A percentile compares a stretch with the other conserved stretches of the same genome.
phyloP scores from a whole-genome alignment of 1,139 yeast genomes.

The Pichia sp. region DNA sequence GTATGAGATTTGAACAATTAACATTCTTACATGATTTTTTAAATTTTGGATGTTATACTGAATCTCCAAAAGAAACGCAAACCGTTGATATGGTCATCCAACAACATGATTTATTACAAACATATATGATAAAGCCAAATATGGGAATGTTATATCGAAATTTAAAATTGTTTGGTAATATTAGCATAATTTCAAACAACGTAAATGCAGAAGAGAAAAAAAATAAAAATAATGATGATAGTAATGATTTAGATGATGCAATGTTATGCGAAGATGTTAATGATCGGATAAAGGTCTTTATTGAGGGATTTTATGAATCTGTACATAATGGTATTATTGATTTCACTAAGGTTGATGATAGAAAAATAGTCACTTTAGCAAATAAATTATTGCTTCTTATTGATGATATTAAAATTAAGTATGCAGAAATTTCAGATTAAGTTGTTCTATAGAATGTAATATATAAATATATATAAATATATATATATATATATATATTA shows the following conservation, averaged over 20 bases:
- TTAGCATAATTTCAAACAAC: conserved; percentile 8
- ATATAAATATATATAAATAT: too few species aligned
- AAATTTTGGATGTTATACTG: conserved; percentile 11
- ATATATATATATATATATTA: too few species aligned
- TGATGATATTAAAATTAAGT: conserved; percentile 16
- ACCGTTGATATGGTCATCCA: conserved; percentile 13
- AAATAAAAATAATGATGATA: conserved; percentile 6
- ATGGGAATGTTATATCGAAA: conserved; percentile 20
- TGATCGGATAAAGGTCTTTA: conserved; percentile 53
- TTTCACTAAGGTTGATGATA: conserved; percentile 45
- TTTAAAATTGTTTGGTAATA: conserved; percentile 23
- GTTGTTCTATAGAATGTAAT: not conserved
- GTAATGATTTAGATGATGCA: conserved; percentile 12
- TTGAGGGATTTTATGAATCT: conserved; percentile 47
- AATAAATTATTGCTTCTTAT: conserved; percentile 14
- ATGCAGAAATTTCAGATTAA: conserved; percentile 18
- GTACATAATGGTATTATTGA: conserved; percentile 47
- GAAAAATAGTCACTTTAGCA: conserved; percentile 19
- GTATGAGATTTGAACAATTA: conserved; percentile 17
- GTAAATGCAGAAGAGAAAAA: conserved; percentile 1
- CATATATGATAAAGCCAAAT: conserved; percentile 22
- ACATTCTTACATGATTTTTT: conserved; percentile 15
- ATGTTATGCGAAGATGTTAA: conserved; percentile 45
- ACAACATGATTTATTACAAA: conserved; percentile 21
- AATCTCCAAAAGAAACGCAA: conserved; percentile 11